Base-by-base conservation (phyloP, 1,284 basidiomycete species). In the Bothia castanella region DNA sequence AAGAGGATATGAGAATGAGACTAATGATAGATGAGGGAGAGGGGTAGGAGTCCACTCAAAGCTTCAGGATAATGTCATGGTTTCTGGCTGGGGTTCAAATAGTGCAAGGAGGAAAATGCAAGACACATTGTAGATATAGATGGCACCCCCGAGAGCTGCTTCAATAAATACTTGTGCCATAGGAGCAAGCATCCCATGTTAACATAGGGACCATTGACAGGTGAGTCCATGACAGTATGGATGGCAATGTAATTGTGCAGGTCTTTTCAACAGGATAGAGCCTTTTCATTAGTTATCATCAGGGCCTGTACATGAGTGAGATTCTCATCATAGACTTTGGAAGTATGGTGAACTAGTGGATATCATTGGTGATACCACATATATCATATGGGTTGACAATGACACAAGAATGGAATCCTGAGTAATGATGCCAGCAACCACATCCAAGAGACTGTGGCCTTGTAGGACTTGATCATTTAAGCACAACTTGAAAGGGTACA, bases 191-290 rank as follows among this genome's bases (percentile, higher is more conserved):
- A 70, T 0, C 64, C 62, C 37, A 82, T 66, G 57, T 83, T 80
- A 32, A 89, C 72, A 66, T 62, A 1, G 79, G 74, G 27, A 82
- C 74, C 35, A 72, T 60, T 23, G 62, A 65, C 4, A 68, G 57
- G 30, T 73, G 69, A 1, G 56, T 58, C 23, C 62, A 59, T 3
- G n/a, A 55, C 54, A 36, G 71, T 72, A 58, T 89, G 85, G 0
- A 79, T 87, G 46, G 89, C 85, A 69, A 93, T 83, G 57, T 92
- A 89, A 53, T 80, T 82, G 65, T 93, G 88, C 1, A 94, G 72
- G 57, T 94, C 91, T 73, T 86, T 82, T 91, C 92, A 94, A 9
- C 90, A 81, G 27, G 79, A 79, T 10, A 69, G 66, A 6, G 83
- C 82, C 64, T 94, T 89, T 2, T 84, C 81, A 38, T 85, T 80